phyloP scores from a whole-genome alignment of 129 eudicot species.

The Arctium minus region DNA sequence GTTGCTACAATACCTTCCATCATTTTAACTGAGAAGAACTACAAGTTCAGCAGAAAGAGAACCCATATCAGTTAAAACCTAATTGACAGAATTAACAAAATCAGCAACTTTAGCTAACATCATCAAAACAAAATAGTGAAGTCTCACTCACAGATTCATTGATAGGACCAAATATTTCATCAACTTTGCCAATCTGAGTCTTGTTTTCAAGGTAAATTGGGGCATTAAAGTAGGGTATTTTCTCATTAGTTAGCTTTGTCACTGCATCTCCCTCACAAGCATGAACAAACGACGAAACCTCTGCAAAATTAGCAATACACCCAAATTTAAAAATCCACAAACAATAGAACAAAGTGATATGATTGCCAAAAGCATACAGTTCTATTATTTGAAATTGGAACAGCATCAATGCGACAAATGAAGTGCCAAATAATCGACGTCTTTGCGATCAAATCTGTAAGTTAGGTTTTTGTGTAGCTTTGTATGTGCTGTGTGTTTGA shows the following conservation, averaged over 20 bases:
- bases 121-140: neutral
- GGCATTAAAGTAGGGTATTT: slow-evolving; percentile 88
- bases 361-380: neutral
- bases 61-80: neutral
- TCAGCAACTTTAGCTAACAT: neutral
- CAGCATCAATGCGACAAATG: neutral
- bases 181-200: slow-evolving; percentile 98
- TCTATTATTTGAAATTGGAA: neutral
- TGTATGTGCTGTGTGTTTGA: neutral
- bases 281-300: slow-evolving; percentile 78
- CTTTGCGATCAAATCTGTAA: neutral
- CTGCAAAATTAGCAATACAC: slow-evolving; percentile 30
- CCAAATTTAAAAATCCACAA: neutral
- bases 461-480: neutral
- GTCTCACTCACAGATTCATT: slow-evolving; percentile 78
- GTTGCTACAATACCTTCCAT: slow-evolving; percentile 90
- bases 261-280: slow-evolving; percentile 97
- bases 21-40: slow-evolving; percentile 73
- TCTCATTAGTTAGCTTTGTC: slow-evolving; percentile 89
- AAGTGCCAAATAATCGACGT: neutral
- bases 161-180: slow-evolving; percentile 92
- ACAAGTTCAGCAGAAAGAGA: slow-evolving; percentile 8
- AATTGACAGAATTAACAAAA: neutral
- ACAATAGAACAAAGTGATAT: neutral
- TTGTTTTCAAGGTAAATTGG: slow-evolving; percentile 87